Evolutionary conservation across 2,329 filamentous ascomycete species (phyloP), one percentile per base, ranked within the genome.

Genomic region (Fusarium compactum): DNA sequence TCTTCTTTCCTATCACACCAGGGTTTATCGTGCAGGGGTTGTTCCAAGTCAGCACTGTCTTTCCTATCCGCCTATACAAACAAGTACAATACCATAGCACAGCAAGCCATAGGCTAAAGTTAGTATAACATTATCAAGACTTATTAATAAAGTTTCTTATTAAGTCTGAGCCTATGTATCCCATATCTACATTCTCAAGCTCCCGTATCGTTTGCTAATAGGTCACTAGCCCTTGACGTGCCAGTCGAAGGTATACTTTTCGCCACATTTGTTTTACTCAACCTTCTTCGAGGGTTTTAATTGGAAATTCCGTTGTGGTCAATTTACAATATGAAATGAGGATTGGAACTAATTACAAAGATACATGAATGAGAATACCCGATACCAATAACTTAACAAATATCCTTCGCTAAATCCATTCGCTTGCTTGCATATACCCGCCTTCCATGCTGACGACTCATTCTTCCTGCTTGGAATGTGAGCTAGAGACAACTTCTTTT

Each of bases 381-480:
- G 22, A 53, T 29, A 27, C 24, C 18, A 41, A 43, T 29, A 27
- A 15, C 18, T 25, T 22, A 20, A 43, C 12, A 29, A 41, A 41
- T 1, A 22, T 29, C 18, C 15, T 27, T 22, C 24, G 16, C 24
- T 6, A 15, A 43, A 41, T 22, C 18, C 34, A 22, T 15, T 25
- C 50, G 34, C 50, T 53, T 29, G 50, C 50, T 52, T 53, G 18
- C 34, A 15, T 8, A n/a, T 22, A 11, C 14, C 24, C 25, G 11
- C n/a, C 10, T 41, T 27, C 14, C 9, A 16, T 22, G n/a, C 18
- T 27, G 14, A 16, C 14, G 4, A 32, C 30, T 50, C 16, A 67
- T 11, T 61, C 68, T 8, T 61, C 55, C 7, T 63, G 51, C 24
- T 70, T 70, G 6, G 38, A 52, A 45, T 55, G 55, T 41, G 68